These are phyloP conservation scores for Leccinum disarticulatum DNA, from an alignment of 768 basidiomycete species.

Conservation along the genomic window DNA sequence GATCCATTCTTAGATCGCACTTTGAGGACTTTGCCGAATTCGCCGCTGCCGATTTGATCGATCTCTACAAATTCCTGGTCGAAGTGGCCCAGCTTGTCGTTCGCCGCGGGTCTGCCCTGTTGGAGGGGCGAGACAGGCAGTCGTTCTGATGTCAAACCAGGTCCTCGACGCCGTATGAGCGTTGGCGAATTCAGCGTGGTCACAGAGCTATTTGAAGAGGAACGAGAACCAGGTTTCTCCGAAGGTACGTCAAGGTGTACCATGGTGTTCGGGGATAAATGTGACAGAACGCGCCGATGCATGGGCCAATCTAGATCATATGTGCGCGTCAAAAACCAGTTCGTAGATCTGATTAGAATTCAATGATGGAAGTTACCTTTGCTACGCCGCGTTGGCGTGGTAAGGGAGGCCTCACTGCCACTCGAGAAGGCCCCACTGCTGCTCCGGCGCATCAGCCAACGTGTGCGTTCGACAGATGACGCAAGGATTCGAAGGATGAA, in stretches of 20 bases:
- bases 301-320: conserved; percentile 51
- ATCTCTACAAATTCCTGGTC: conserved; percentile 79
- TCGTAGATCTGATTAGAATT: conserved; percentile 24
- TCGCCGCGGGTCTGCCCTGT: conserved; percentile 34
- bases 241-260: conserved; percentile 36
- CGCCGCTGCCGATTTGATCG: conserved; percentile 84
- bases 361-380: conserved; percentile 52
- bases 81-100: conserved; percentile 64
- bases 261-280: conserved; percentile 48
- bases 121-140: conserved; percentile 24
- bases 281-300: conserved; percentile 48
- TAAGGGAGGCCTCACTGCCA: conserved; percentile 59
- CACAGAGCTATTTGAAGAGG: conserved; percentile 52
- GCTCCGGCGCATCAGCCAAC: conserved; percentile 71
- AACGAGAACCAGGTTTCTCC: conserved; percentile 56
- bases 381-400: conserved; percentile 60
- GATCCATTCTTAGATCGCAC: conserved; percentile 62
- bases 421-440: conserved; percentile 83
- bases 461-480: conserved; percentile 40
- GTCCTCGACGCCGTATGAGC: conserved; percentile 36
- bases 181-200: conserved; percentile 49
- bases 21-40: conserved; percentile 92
- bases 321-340: conserved; percentile 1
- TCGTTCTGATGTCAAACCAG: conserved; percentile 24
- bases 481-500: conserved; percentile 73